A percentile compares a stretch with the other conserved stretches of the same genome.
These are phyloP conservation scores for Kalanchoe fedtschenkoi DNA, from an alignment of 164 flowering plant species.

Conservation along the genomic window DNA sequence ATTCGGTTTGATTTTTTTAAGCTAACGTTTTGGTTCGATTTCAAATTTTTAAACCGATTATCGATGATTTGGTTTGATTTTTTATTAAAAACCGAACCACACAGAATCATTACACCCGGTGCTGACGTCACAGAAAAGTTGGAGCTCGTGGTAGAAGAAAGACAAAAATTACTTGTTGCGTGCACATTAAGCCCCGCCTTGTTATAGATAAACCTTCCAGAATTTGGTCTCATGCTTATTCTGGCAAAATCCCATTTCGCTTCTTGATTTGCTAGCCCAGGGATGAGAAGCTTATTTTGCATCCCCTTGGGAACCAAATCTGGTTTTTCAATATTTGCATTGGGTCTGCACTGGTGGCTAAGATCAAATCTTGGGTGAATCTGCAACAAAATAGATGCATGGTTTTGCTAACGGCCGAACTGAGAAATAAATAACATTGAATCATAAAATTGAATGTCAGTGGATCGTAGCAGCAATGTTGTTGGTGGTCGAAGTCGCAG, in stretches of 20 bases:
- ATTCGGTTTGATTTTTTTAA: too few relatives aligned
- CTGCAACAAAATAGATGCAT: not conserved
- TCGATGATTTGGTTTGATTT: not conserved
- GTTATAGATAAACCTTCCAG: not conserved
- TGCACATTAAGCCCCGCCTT: not conserved
- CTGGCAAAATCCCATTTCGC: not conserved
- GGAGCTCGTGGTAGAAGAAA: too few relatives aligned
- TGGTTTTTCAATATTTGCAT: not conserved
- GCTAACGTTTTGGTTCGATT: too few relatives aligned
- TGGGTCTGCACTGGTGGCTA: not conserved
- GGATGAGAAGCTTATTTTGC: not conserved
- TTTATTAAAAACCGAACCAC: too few relatives aligned
- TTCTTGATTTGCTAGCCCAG: not conserved
- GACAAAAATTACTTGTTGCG: not conserved
- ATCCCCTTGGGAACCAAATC: not conserved
- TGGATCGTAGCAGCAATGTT: not conserved
- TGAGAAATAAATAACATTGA: not conserved
- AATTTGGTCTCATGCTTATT: not conserved
- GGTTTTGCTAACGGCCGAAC: not conserved
- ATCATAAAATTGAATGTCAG: not conserved
- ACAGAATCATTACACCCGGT: too few relatives aligned
- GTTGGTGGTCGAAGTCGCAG: too few relatives aligned
- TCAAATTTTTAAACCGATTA: too few relatives aligned
- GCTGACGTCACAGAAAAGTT: too few relatives aligned
- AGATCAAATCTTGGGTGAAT: not conserved